Evolutionary conservation across 2,329 filamentous ascomycete genomes (phyloP).

Genomic region (Cladorrhinum sp.): DNA sequence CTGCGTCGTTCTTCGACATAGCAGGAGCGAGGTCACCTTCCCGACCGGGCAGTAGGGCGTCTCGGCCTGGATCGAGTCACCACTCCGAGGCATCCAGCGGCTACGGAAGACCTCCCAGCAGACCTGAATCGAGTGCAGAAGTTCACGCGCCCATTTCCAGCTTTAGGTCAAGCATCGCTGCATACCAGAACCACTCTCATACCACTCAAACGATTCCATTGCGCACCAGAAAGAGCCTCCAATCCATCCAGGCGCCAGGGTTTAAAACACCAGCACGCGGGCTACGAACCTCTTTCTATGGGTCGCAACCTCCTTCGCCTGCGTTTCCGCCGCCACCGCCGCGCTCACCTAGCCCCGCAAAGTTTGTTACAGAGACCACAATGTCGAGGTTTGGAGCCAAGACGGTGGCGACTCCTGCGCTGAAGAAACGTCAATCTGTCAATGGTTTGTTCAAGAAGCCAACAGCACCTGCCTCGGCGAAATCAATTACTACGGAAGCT

Average conservation of each 20-base stretch:
- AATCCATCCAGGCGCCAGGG: slow-evolving; percentile 36
- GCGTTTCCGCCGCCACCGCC: slow-evolving; percentile 30
- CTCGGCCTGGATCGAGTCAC: slow-evolving; percentile 57
- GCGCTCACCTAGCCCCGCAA: slow-evolving; percentile 42
- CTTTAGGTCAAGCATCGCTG: slow-evolving; percentile 43
- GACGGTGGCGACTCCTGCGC: slow-evolving; percentile 40
- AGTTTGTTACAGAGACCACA: slow-evolving; percentile 27
- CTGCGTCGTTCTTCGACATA: slow-evolving; percentile 69
- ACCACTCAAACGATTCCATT: slow-evolving; percentile 45
- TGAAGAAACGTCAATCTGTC: slow-evolving; percentile 52
- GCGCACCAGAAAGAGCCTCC: slow-evolving; percentile 34
- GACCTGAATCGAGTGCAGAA: slow-evolving; percentile 54
- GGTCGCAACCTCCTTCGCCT: slow-evolving; percentile 35
- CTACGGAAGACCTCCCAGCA: slow-evolving; percentile 48
- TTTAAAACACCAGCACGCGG: slow-evolving; percentile 28
- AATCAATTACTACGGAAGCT: slow-evolving; percentile 29
- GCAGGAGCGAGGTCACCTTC: slow-evolving; percentile 56
- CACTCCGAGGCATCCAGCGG: slow-evolving; percentile 58
- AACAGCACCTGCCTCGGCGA: slow-evolving; percentile 42
- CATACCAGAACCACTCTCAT: slow-evolving; percentile 43
- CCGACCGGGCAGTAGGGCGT: slow-evolving; percentile 43
- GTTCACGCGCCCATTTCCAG: slow-evolving; percentile 41
- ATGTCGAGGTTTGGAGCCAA: slow-evolving; percentile 45
- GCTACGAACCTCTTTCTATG: slow-evolving; percentile 29
- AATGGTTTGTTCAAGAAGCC: slow-evolving; percentile 56